These are phyloP conservation scores for Fusarium sterilihyphosum DNA, from an alignment of 2,329 filamentous ascomycete species.

Conservation along the genomic window DNA sequence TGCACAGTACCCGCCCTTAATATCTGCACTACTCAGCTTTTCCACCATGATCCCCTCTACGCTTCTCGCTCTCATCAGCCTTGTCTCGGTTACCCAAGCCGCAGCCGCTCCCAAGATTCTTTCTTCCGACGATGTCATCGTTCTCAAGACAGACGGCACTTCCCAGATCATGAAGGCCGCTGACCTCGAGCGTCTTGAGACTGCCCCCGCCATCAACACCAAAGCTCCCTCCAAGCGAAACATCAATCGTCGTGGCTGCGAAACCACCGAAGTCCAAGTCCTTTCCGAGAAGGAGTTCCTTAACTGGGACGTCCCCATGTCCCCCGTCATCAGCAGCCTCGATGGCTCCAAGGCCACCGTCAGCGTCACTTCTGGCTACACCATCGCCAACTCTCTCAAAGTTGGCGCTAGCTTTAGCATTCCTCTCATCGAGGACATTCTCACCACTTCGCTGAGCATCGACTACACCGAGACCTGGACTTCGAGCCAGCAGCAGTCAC, in stretches of 20 bases:
- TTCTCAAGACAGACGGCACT: conserved; percentile 31
- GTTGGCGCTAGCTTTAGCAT: conserved; percentile 5
- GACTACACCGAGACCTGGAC: conserved; percentile 28
- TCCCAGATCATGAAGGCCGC: conserved; percentile 33
- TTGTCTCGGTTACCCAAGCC: conserved; percentile 28
- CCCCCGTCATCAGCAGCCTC: conserved; percentile 34
- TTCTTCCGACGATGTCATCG: conserved; percentile 29
- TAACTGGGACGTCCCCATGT: conserved; percentile 39
- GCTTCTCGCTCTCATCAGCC: conserved; percentile 22
- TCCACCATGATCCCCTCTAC: conserved; percentile 28
- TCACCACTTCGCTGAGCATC: conserved; percentile 16
- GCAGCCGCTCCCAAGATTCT: conserved; percentile 15
- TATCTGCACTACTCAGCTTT: background rate
- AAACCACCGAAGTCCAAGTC: conserved; percentile 36
- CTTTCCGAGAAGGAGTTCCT: conserved; percentile 33
- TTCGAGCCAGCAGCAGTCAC: conserved; percentile 24
- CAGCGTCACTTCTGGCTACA: conserved; percentile 18
- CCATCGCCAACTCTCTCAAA: conserved; percentile 25
- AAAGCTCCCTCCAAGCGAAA: background rate
- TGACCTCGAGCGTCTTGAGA: conserved; percentile 30
- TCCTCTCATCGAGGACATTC: conserved; percentile 1
- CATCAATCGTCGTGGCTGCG: conserved; percentile 15
- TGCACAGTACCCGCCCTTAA: background rate
- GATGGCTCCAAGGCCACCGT: conserved; percentile 24
- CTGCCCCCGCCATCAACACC: background rate